Evolutionary conservation across 2,329 filamentous ascomycete genomes (phyloP).

Genomic region (Paracorniculantispora psalliotae): DNA sequence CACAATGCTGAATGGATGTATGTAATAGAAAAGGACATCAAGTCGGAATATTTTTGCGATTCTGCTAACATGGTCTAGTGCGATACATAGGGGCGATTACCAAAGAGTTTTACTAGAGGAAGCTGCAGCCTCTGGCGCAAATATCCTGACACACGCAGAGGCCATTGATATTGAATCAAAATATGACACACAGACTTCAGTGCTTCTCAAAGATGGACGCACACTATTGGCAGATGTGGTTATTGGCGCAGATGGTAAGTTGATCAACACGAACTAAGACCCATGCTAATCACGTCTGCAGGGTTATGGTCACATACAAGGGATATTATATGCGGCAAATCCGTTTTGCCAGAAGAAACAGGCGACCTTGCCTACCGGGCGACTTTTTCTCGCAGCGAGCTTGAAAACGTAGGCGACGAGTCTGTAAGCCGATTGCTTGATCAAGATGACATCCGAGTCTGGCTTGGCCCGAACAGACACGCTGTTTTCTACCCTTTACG

Average conservation of each 20-base stretch:
- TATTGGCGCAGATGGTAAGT: slow-evolving; percentile 12
- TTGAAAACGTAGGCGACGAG: not conserved
- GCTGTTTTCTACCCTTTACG: not conserved
- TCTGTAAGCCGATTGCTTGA: not conserved
- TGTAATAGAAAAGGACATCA: not conserved
- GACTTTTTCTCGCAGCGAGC: not conserved
- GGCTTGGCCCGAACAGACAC: not conserved
- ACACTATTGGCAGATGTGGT: slow-evolving; percentile 6
- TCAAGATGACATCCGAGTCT: not conserved
- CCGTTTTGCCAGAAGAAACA: not conserved
- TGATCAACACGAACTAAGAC: not conserved
- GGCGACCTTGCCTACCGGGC: not conserved
- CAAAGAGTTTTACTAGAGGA: slow-evolving; percentile 8
- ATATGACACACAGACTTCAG: not conserved
- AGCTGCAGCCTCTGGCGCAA: not conserved
- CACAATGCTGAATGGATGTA: slow-evolving; percentile 12
- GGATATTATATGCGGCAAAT: not conserved
- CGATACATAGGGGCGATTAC: slow-evolving; percentile 12
- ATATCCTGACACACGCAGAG: slow-evolving; percentile 8
- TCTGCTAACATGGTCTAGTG: not conserved
- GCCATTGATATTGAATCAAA: not conserved
- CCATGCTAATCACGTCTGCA: not conserved
- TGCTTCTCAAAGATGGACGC: not conserved
- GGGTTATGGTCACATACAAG: not conserved
- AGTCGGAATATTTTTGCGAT: not conserved